Base-by-base conservation (phyloP, 2,329 filamentous ascomycete species). In the Sclerotinia trifoliorum region DNA sequence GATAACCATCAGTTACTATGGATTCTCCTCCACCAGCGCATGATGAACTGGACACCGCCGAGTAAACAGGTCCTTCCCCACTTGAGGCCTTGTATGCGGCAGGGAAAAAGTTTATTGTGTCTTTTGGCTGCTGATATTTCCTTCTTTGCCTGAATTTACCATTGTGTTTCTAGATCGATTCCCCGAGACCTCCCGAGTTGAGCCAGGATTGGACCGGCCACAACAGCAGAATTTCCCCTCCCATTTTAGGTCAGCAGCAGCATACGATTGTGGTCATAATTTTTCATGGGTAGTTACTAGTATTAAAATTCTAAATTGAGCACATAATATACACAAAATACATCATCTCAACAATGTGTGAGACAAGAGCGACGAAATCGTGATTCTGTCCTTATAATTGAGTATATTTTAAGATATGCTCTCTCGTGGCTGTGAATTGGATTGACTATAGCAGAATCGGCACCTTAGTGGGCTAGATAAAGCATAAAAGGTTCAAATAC, bases 41-140 rank as follows among this genome's bases (percentile, higher is more conserved):
- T 77, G 95, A 99, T 79, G 95, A 99, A 78, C 87, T 98, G 78
- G 95, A 99, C 80, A 94, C 95, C 78, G 94, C 94, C 77, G 95
- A 98, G 82, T 89, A 83, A 75, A 73, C 72, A 76, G 72, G 73
- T 76, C 67, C 65, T 67, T 65, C 61, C 51, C 52, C 65, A 69
- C 69, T 61, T 65, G 71, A 68, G 70, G 72, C 71, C 71, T 70
- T 72, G 70, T 67, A 64, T 58, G 68, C 55, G 70, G 70, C 67
- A 71, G 74, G 74, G 68, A 69, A 73, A 78, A 75, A 74, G 69
- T 74, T 71, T 51, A 66, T 68, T 68, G 64, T 67, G 71, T 65
- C 69, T 70, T 65, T 55, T 61, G 70, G 70, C 58, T 74, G 71
- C 71, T 75, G 72, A 74, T 74, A 69, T 74, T 69, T 74, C 70